Conservation (phyloP, 75 land plant species). For the Selaginella tamariscina region DNA sequence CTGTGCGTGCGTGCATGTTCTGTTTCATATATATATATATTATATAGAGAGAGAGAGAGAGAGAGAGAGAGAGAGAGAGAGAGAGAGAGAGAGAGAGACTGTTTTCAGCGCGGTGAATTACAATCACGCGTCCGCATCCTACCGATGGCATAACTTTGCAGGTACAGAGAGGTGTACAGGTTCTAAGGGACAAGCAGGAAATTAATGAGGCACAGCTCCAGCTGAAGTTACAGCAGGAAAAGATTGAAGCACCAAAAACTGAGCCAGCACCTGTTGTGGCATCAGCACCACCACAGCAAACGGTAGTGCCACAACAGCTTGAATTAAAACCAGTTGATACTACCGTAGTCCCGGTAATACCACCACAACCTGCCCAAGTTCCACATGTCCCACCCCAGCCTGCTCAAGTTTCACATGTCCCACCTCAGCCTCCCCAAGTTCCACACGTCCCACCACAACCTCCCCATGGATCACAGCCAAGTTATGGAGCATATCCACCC, state of each 20-base stretch:
- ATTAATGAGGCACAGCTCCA: conserved; percentile 49
- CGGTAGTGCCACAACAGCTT: conserved; percentile 20
- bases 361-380: conserved; percentile 12
- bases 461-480: conserved; percentile 21
- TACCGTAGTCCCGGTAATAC: too few species aligned
- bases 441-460: conserved; percentile 22
- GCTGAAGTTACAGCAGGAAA: conserved; percentile 43
- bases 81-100: too few species aligned
- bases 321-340: too few species aligned
- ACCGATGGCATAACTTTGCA: conserved; percentile 11
- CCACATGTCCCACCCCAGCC: conserved; percentile 12
- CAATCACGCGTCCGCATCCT: not conserved
- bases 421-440: conserved; percentile 15
- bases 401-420: conserved; percentile 2
- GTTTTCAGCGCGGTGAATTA: too few species aligned
- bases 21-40: too few species aligned
- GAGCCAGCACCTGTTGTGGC: not conserved
- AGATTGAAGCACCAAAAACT: conserved; percentile 32
- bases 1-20: too few species aligned
- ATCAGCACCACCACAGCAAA: conserved; percentile 10
- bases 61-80: too few species aligned
- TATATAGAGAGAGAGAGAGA: too few species aligned
- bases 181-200: conserved; percentile 72
- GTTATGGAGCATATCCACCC: conserved; percentile 37
- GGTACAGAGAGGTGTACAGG: conserved; percentile 69